Evolutionary conservation across 2,329 filamentous ascomycete genomes (phyloP).

Genomic region (Cladosporium sp.): DNA sequence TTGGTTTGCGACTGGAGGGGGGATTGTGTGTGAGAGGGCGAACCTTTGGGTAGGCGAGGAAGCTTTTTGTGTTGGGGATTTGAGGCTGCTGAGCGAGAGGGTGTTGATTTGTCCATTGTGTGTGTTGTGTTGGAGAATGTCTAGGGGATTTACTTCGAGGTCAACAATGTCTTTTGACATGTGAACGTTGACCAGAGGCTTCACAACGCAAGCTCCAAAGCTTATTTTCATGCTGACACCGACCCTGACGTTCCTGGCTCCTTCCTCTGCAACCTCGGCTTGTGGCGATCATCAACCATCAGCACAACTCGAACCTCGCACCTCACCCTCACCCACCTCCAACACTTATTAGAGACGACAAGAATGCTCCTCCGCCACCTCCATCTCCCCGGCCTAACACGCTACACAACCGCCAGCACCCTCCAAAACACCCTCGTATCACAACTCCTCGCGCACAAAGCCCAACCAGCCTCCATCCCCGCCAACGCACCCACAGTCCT

Average conservation of each 20-base stretch:
- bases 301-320: not conserved
- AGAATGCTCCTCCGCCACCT: conserved; percentile 56
- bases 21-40: not conserved
- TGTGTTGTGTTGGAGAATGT: too few relatives aligned
- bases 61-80: conserved; percentile 17
- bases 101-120: not conserved
- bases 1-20: not conserved
- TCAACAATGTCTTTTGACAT: conserved; percentile 2
- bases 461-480: conserved; percentile 31
- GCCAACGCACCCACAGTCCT: conserved; percentile 60
- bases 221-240: not conserved
- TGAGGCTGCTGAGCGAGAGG: not conserved
- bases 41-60: conserved; percentile 21
- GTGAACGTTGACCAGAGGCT: conserved; percentile 9
- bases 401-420: conserved; percentile 50
- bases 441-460: conserved; percentile 58
- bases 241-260: too few relatives aligned
- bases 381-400: conserved; percentile 50
- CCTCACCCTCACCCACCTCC: not conserved
- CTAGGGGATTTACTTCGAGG: not conserved
- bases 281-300: not conserved
- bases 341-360: not conserved
- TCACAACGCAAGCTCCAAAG: conserved; percentile 1
- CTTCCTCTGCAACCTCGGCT: not conserved
- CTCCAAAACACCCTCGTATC: conserved; percentile 55